These are phyloP conservation scores for Haberlea rhodopensis DNA, from an alignment of 257 asterid genomes.

Conservation along the genomic window DNA sequence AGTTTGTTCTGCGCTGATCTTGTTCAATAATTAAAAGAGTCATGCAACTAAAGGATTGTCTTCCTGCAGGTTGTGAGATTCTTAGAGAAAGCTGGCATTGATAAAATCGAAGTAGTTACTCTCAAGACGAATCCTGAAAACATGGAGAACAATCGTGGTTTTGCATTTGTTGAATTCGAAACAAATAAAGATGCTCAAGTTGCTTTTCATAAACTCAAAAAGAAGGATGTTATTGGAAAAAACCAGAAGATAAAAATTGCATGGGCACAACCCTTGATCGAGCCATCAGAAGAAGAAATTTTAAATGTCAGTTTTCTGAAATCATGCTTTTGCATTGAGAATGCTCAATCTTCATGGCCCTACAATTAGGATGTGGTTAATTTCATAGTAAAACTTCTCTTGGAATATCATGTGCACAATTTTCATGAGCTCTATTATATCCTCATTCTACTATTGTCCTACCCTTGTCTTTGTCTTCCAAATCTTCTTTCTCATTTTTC, in stretches of 20 bases:
- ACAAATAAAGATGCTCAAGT: slow-evolving; percentile 63
- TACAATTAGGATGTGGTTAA: not conserved
- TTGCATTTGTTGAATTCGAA: slow-evolving; percentile 69
- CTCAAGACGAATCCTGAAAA: slow-evolving; percentile 53
- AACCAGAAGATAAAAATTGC: slow-evolving; percentile 46
- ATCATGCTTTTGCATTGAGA: slow-evolving; percentile 19
- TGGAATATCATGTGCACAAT: not conserved
- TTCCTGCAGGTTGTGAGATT: slow-evolving; percentile 48
- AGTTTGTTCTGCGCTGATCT: slow-evolving; percentile 24
- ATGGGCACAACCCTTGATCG: slow-evolving; percentile 73
- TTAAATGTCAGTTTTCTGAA: slow-evolving; percentile 50
- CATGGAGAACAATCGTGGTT: slow-evolving; percentile 59
- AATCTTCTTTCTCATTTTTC: not conserved
- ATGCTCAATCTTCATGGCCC: slow-evolving; percentile 8
- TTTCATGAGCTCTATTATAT: not conserved
- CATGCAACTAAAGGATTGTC: slow-evolving; percentile 23
- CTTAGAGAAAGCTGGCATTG: slow-evolving; percentile 54
- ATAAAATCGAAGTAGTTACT: slow-evolving; percentile 56
- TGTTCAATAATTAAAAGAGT: slow-evolving; percentile 17
- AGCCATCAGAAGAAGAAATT: slow-evolving; percentile 59
- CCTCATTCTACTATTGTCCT: slow-evolving; percentile 22
- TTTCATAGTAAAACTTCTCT: not conserved
- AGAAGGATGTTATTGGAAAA: slow-evolving; percentile 42
- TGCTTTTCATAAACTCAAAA: slow-evolving; percentile 63
- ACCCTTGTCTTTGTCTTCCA: not conserved